phyloP scores from a whole-genome alignment of 177 flowering plant genomes.

The Vitis hybrid region DNA sequence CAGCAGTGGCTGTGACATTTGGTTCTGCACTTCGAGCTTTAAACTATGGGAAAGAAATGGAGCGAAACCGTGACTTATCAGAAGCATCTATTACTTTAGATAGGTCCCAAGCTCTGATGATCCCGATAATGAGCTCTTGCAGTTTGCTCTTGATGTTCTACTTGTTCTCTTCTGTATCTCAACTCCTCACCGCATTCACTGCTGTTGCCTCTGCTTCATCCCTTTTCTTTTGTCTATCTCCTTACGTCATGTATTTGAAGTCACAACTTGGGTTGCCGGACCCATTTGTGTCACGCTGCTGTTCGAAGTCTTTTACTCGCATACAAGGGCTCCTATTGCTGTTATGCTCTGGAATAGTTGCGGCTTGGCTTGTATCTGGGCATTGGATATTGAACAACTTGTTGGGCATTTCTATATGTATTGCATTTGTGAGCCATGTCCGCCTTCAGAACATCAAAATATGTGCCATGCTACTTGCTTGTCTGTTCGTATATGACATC shows the following conservation, averaged over 20 bases:
- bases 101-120: slow-evolving; percentile 92
- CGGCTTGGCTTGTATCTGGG: slow-evolving; percentile 87
- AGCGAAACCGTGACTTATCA: slow-evolving; percentile 72
- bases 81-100: slow-evolving; percentile 86
- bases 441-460: slow-evolving; percentile 94
- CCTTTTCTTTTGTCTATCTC: slow-evolving; percentile 84
- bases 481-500: slow-evolving; percentile 87
- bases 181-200: slow-evolving; percentile 84
- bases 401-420: slow-evolving; percentile 84
- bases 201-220: slow-evolving; percentile 79
- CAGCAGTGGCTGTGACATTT: slow-evolving; percentile 84
- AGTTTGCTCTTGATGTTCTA: slow-evolving; percentile 91
- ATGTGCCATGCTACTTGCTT: slow-evolving; percentile 88
- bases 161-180: slow-evolving; percentile 87
- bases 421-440: slow-evolving; percentile 96
- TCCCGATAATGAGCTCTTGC: slow-evolving; percentile 89
- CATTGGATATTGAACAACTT: slow-evolving; percentile 91
- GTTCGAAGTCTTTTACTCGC: slow-evolving; percentile 77
- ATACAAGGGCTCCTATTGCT: slow-evolving; percentile 59
- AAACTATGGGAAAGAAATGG: slow-evolving; percentile 87
- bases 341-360: slow-evolving; percentile 49
- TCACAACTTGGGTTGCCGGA: slow-evolving; percentile 60
- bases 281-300: slow-evolving; percentile 73
- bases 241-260: slow-evolving; percentile 53
- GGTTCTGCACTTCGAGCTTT: slow-evolving; percentile 83